These are phyloP conservation scores for Fermentozyma sake DNA, from an alignment of 1,139 yeast genomes.

Conservation along the genomic window DNA sequence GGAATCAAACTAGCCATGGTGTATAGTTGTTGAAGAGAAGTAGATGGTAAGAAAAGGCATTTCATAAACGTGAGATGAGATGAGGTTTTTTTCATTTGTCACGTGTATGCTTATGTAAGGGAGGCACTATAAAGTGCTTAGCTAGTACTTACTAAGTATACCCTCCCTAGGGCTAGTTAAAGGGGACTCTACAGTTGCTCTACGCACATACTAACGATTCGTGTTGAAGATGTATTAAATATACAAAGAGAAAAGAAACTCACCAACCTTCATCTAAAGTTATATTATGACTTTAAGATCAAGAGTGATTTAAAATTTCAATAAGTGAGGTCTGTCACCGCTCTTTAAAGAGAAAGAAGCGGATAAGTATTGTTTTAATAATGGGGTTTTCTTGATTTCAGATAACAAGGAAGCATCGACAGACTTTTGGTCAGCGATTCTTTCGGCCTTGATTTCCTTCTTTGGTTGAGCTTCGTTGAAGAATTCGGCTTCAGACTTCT, in stretches of 20 bases:
- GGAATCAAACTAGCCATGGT: slow-evolving; percentile 70
- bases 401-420: slow-evolving; percentile 93
- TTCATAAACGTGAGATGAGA: too few species aligned
- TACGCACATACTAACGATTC: too few species aligned
- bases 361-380: slow-evolving; percentile 96
- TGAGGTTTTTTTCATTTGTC: too few species aligned
- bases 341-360: slow-evolving; percentile 93
- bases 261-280: too few species aligned
- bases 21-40: too few species aligned
- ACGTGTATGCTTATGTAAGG: too few species aligned
- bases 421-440: slow-evolving; percentile 96
- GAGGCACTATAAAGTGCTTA: too few species aligned
- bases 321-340: slow-evolving; percentile 99
- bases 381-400: slow-evolving; percentile 96
- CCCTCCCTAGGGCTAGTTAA: too few species aligned
- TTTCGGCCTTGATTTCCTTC: slow-evolving; percentile 88
- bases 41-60: too few species aligned
- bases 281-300: too few species aligned
- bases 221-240: slow-evolving; percentile 32
- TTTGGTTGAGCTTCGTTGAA: slow-evolving; percentile 84
- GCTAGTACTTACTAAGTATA: too few species aligned
- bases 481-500: slow-evolving; percentile 92
- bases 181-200: too few species aligned
- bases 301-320: slow-evolving; percentile 92
- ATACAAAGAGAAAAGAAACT: slow-evolving; percentile 31